Evolutionary conservation across 2,329 filamentous ascomycete genomes (phyloP).

Genomic region (Apiospora marii): DNA sequence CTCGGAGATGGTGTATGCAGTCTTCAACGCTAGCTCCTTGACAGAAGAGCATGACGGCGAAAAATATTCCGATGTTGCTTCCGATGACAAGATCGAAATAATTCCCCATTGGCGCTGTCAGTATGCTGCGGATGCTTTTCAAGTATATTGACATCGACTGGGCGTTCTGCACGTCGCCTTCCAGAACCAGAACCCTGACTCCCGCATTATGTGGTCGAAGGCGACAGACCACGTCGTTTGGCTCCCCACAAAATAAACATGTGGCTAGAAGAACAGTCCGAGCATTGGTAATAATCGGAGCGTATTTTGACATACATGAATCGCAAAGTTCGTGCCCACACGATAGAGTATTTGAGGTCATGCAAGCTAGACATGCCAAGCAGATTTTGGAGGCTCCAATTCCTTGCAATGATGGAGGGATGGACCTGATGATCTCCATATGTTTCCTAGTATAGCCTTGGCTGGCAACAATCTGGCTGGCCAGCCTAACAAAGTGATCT

Average conservation of each 20-base stretch:
- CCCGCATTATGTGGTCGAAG: not conserved
- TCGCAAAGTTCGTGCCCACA: slow-evolving; percentile 8
- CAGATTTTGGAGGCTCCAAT: not conserved
- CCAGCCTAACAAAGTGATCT: slow-evolving; percentile 2
- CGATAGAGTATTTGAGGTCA: not conserved
- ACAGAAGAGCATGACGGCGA: not conserved
- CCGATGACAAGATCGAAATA: slow-evolving; percentile 1
- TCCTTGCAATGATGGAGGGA: not conserved
- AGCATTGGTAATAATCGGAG: not conserved
- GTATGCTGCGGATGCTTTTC: slow-evolving; percentile 6
- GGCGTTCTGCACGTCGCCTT: not conserved
- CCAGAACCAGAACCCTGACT: slow-evolving; percentile 2
- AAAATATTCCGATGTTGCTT: no score
- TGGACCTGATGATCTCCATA: not conserved
- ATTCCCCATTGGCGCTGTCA: not conserved
- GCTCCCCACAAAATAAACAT: no score
- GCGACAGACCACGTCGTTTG: not conserved
- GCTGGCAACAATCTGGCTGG: not conserved
- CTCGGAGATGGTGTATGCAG: not conserved
- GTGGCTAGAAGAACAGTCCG: not conserved
- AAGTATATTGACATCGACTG: slow-evolving; percentile 9
- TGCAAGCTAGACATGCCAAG: not conserved
- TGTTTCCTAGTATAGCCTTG: slow-evolving; percentile 8
- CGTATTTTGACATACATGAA: slow-evolving; percentile 1
- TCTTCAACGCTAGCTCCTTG: slow-evolving; percentile 2